phyloP scores from a whole-genome alignment of 1,139 yeast genomes.

The Geotrichum bryndzae region DNA sequence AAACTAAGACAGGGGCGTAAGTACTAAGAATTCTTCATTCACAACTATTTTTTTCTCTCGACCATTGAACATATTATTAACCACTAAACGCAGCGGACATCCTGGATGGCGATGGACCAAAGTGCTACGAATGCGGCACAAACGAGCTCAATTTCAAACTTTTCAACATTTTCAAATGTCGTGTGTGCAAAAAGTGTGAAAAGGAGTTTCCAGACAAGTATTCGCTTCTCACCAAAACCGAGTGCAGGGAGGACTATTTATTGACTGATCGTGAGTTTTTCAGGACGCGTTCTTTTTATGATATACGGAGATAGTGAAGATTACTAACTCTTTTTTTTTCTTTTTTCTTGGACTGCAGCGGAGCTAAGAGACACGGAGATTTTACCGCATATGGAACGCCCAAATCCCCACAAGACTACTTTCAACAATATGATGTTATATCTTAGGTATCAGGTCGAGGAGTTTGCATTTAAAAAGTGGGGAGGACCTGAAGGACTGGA shows the following conservation, averaged over 20 bases:
- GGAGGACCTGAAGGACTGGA: constrained; percentile 85
- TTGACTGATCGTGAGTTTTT: constrained; percentile 57
- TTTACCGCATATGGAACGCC: constrained; percentile 75
- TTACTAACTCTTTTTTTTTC: background rate
- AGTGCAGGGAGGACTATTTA: constrained; percentile 86
- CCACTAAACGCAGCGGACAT: constrained; percentile 22
- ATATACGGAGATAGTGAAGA: background rate
- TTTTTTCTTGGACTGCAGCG: constrained; percentile 30
- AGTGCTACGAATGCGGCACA: constrained; percentile 71
- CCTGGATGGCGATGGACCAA: constrained; percentile 56
- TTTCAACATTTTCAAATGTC: constrained; percentile 56
- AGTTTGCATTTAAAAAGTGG: constrained; percentile 91
- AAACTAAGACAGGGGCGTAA: constrained; percentile 22
- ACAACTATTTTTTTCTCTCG: background rate
- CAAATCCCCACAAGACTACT: constrained; percentile 87
- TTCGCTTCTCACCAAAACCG: constrained; percentile 87
- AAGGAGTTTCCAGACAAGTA: constrained; percentile 77
- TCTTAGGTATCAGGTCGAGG: constrained; percentile 84
- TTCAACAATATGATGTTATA: constrained; percentile 91
- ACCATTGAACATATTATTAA: background rate
- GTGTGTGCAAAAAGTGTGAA: constrained; percentile 78
- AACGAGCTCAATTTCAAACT: constrained; percentile 74
- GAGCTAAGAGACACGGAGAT: constrained; percentile 68
- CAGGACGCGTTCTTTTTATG: background rate
- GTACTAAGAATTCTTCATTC: background rate